Percentiles rank a stretch among this genome's conserved stretches.
Conservation (phyloP, 1,284 basidiomycete genomes). For the Coniferiporia sulphurascens region DNA sequence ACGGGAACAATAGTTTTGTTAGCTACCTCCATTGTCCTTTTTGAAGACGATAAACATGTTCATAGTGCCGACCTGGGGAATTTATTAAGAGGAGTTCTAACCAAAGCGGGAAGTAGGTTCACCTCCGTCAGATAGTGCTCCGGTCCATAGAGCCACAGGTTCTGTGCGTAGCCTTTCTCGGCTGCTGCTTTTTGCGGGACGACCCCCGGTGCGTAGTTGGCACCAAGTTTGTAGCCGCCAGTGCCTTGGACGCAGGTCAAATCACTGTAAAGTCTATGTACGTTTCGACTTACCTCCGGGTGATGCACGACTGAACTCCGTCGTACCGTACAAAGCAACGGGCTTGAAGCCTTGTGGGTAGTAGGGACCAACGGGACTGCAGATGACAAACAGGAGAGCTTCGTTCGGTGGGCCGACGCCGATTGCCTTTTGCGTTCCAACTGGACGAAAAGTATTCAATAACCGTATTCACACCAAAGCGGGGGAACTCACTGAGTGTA, state of each 20-base stretch:
- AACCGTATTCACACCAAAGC: background rate
- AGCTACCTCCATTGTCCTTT: constrained; percentile 64
- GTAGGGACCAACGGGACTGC: constrained; percentile 92
- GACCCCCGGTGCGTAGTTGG: constrained; percentile 90
- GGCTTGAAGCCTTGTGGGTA: constrained; percentile 96
- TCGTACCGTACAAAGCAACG: constrained; percentile 87
- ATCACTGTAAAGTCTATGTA: background rate
- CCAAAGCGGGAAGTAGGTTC: background rate
- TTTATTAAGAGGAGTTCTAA: background rate
- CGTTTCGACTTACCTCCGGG: constrained; percentile 66
- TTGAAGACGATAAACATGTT: constrained; percentile 90
- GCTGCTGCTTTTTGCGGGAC: constrained; percentile 87
- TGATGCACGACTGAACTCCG: constrained; percentile 84
- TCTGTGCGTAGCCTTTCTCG: constrained; percentile 85
- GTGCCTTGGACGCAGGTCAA: constrained; percentile 46
- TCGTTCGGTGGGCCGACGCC: constrained; percentile 87
- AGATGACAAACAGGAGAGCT: constrained; percentile 92
- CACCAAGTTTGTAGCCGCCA: constrained; percentile 87
- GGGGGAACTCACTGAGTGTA: constrained; percentile 54
- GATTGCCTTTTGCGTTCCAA: constrained; percentile 86
- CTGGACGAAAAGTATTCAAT: constrained; percentile 36
- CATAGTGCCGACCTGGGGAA: constrained; percentile 82
- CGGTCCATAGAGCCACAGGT: constrained; percentile 89
- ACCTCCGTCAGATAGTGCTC: constrained; percentile 84
- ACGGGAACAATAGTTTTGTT: background rate